Evolutionary conservation across 176 grass and related monocot species (phyloP), one percentile per base, ranked within the genome.

Genomic region (Alloteropsis semialata): DNA sequence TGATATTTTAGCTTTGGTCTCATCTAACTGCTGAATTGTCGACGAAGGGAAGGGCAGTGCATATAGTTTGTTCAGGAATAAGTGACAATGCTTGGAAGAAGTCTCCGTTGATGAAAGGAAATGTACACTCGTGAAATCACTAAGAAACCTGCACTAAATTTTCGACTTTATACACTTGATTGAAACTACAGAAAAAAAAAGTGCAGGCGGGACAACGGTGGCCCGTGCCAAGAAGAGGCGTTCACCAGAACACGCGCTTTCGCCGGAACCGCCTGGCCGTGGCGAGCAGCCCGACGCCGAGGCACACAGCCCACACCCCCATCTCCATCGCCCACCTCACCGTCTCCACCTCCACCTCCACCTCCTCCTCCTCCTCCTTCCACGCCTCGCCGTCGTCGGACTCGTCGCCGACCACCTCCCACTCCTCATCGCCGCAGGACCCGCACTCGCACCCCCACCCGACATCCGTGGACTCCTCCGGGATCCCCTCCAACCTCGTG

Each of bases 291-390:
- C 88, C 88, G 18, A 90, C 84, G 8, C 87, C 84, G 25, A 97
- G 81, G 81, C 87, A 89, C 29, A 85, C 82, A 25, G 84, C 89
- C 91, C 87, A 92, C 0, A 88, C 77, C 19, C 91, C 91, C 80
- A 92, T 71, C 80, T 93, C 94, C 62, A 90, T 77, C 36, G 83
- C 93, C 93, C 90, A 90, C 64, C 67, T 77, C 74, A 88, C 28
- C 18, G 79, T 78, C 50, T 90, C 93, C 91, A 33, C 19, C 74
- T 83, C 88, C 63, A 38, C n/a, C n/a, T n/a, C n/a, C n/a, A n/a
- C n/a, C n/a, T n/a, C 46, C 18, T 28, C 74, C 10, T 69, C 79
- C 0, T 22, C 65, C 0, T 70, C 59, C 2, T 63, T 73, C 6
- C 37, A 43, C 56, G 22, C 8, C 24, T 45, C 49, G 3, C 49